Percentiles rank a stretch among this genome's conserved stretches.
Conservation (phyloP, 306 rosid species). For the Hippophae tibetana region DNA sequence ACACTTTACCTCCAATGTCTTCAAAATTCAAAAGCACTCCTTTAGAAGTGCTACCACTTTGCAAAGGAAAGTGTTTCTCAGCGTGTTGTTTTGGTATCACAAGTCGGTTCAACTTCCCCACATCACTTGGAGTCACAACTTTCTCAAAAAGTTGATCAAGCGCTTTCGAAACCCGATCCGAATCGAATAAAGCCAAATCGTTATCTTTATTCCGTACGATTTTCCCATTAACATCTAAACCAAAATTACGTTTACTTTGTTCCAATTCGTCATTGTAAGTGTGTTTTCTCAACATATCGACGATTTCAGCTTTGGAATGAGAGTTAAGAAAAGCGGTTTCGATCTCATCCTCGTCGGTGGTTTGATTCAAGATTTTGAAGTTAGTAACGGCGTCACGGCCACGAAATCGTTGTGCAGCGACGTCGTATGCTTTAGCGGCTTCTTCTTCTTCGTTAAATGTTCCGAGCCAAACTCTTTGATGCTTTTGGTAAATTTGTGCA, state of each 20-base stretch:
- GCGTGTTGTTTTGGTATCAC: constrained; percentile 97
- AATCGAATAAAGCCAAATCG: neutral
- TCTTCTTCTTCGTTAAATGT: constrained; percentile 89
- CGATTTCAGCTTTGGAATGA: constrained; percentile 85
- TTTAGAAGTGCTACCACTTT: constrained; percentile 33
- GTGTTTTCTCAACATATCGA: constrained; percentile 94
- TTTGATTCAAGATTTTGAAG: constrained; percentile 38
- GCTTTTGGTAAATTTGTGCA: constrained; percentile 98
- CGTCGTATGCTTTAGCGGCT: constrained; percentile 84
- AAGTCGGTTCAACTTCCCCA: constrained; percentile 75
- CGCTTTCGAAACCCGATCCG: constrained; percentile 21
- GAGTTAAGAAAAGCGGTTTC: constrained; percentile 53
- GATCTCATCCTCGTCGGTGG: constrained; percentile 22
- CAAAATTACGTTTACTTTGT: constrained; percentile 63
- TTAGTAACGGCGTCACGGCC: constrained; percentile 91
- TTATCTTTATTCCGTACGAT: neutral
- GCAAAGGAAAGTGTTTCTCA: constrained; percentile 84
- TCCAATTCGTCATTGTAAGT: constrained; percentile 79
- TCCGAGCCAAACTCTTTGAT: constrained; percentile 94
- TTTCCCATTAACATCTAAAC: constrained; percentile 24
- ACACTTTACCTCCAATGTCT: constrained; percentile 85
- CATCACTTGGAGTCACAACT: constrained; percentile 89
- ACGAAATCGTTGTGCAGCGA: constrained; percentile 80
- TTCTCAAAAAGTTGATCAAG: constrained; percentile 83
- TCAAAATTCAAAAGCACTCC: constrained; percentile 72